Percentiles rank a stretch among this genome's conserved stretches.
These are phyloP conservation scores for Candida ponderosae DNA, from an alignment of 805 yeast species.

Conservation along the genomic window DNA sequence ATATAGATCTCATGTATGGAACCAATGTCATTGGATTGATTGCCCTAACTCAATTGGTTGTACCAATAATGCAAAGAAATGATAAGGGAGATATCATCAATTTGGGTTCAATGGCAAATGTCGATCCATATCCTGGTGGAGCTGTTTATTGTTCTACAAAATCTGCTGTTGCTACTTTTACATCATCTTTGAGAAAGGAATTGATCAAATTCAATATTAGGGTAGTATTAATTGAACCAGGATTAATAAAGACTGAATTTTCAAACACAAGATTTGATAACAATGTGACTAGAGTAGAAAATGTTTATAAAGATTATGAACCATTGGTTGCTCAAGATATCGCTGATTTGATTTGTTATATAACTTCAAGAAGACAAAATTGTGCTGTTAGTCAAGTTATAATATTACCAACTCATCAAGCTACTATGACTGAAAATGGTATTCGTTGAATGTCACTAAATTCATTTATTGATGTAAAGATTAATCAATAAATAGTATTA, in stretches of 20 bases:
- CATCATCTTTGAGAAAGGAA: slow-evolving; percentile 66
- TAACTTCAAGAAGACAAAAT: slow-evolving; percentile 46
- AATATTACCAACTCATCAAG: slow-evolving; percentile 85
- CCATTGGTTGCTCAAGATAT: slow-evolving; percentile 52
- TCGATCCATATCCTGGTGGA: slow-evolving; percentile 58
- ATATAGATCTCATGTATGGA: slow-evolving; percentile 67
- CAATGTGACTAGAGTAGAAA: slow-evolving; percentile 41
- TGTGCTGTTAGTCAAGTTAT: slow-evolving; percentile 67
- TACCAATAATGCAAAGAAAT: slow-evolving; percentile 58
- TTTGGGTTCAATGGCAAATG: slow-evolving; percentile 68
- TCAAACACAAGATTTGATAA: slow-evolving; percentile 51
- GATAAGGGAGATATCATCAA: slow-evolving; percentile 65
- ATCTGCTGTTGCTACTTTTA: slow-evolving; percentile 65
- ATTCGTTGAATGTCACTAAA: background rate
- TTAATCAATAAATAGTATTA: too few species aligned
- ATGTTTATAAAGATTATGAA: slow-evolving; percentile 46
- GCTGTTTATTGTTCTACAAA: slow-evolving; percentile 70
- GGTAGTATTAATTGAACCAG: slow-evolving; percentile 58
- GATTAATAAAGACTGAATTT: slow-evolving; percentile 59
- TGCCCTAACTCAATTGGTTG: slow-evolving; percentile 68
- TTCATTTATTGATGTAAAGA: too few species aligned
- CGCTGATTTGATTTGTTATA: slow-evolving; percentile 51
- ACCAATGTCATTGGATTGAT: slow-evolving; percentile 85
- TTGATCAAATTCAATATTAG: slow-evolving; percentile 57
- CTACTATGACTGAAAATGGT: slow-evolving; percentile 33